A percentile compares a stretch with the other conserved stretches of the same genome.
Conservation (phyloP, 2,329 filamentous ascomycete genomes). For the Tolypocladium cylindrosporum region DNA sequence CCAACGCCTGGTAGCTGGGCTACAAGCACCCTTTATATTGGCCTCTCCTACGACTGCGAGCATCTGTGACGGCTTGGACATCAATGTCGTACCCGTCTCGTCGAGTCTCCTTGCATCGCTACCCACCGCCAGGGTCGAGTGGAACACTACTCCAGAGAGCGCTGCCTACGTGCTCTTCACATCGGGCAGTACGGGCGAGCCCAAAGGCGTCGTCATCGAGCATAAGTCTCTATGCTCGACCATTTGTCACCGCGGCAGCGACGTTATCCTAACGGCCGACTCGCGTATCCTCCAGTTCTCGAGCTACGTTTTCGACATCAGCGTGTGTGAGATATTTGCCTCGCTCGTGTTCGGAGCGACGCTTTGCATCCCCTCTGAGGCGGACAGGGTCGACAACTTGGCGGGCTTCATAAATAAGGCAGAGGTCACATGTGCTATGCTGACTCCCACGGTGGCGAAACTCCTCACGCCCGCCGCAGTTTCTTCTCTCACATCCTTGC, state of each 20-base stretch:
- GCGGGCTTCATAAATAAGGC: slow-evolving; percentile 1
- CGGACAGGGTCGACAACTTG: background rate
- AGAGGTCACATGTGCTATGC: background rate
- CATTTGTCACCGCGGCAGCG: slow-evolving; percentile 24
- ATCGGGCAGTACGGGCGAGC: slow-evolving; percentile 7
- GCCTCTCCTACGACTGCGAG: too few species aligned
- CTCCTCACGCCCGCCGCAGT: background rate
- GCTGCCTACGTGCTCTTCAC: slow-evolving; percentile 7
- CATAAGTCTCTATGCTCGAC: slow-evolving; percentile 3
- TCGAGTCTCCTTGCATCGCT: background rate
- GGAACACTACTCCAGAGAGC: background rate
- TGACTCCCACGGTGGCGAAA: slow-evolving; percentile 2
- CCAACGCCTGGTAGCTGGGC: background rate
- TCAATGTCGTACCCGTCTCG: too few species aligned
- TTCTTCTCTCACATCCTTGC: too few species aligned
- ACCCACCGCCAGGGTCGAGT: too few species aligned
- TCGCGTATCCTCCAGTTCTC: slow-evolving; percentile 4
- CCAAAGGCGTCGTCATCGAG: slow-evolving; percentile 9
- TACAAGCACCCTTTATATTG: too few species aligned
- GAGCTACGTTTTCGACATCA: slow-evolving; percentile 5
- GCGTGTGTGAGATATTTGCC: slow-evolving; percentile 2
- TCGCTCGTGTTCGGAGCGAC: slow-evolving; percentile 3
- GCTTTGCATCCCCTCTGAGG: slow-evolving; percentile 5
- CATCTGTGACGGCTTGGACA: too few species aligned
- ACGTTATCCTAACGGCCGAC: background rate